Evolutionary conservation across 2,329 filamentous ascomycete species (phyloP), one percentile per base, ranked within the genome.

Genomic region (Drechslerella dactyloides): DNA sequence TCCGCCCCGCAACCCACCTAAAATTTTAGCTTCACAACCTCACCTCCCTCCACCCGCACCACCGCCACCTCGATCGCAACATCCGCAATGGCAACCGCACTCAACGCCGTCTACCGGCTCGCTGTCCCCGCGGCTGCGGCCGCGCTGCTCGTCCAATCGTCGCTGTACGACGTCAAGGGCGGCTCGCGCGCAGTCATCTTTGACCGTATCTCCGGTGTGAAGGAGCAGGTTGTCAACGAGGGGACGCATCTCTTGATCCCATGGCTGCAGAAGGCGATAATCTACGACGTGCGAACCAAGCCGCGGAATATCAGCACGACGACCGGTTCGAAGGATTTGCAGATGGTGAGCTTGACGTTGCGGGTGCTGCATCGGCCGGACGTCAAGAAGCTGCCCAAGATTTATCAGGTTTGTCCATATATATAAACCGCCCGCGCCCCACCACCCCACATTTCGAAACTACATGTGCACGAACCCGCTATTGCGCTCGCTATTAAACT

Each of bases 321-420:
- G 23, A 99, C 94, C 11, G 94, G 94, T 69, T 93, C 89, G 85
- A 99, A 99, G 87, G 94, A 99, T 83, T 82, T 99, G 85, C 94
- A 99, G 84, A 99, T 99, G 94, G 94, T 99, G 78, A 97, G 92
- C 85, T 85, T 99, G 85, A 99, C 94, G 60, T 85, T 99, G 80
- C 87, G 94, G 81, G 94, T 99, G 75, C 82, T 99, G 81, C 93
- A 97, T 83, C 86, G 96, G 77, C 94, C 96, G 4, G 93, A 96
- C 65, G 93, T 99, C 77, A 87, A 91, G 84, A 87, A 89, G 77
- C 84, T 99, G 79, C 96, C 94, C 72, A 96, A 93, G 84, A 99
- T 99, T 78, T 99, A 99, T 85, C 94, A 97, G 87, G 93, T 97
- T 82, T 74, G 84, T 37, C 35, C 15, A 10, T 27, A 56, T 42